phyloP scores from a whole-genome alignment of 2,329 filamentous ascomycete species.

The Pseudogymnoascus sp. region DNA sequence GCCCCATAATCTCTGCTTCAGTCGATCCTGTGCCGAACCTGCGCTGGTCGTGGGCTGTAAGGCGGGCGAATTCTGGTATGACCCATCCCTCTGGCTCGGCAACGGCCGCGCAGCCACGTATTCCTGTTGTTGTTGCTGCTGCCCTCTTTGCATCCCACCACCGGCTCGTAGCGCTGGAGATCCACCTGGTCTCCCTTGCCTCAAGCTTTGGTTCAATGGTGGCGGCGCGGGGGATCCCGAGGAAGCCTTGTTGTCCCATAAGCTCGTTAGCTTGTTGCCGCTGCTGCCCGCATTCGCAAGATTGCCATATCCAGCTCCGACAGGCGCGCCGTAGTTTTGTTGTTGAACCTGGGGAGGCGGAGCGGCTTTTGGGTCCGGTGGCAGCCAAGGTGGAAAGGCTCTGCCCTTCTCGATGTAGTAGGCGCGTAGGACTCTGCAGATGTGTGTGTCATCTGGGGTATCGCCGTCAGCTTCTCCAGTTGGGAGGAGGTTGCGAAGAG shows the following conservation, averaged over 20 bases:
- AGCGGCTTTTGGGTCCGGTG: constrained; percentile 74
- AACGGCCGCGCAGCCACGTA: constrained; percentile 46
- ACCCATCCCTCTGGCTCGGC: constrained; percentile 65
- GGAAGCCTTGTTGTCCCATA: constrained; percentile 43
- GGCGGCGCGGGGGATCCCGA: constrained; percentile 12
- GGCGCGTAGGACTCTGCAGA: constrained; percentile 82
- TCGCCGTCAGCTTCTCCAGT: constrained; percentile 59
- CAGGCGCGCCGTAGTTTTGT: constrained; percentile 29
- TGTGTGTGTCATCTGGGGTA: constrained; percentile 84
- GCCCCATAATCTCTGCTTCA: constrained; percentile 72
- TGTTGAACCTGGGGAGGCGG: constrained; percentile 38
- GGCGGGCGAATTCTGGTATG: constrained; percentile 51
- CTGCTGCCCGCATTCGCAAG: constrained; percentile 28
- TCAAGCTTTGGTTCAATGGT: constrained; percentile 36
- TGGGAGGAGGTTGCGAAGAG: constrained; percentile 59
- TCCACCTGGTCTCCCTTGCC: constrained; percentile 31
- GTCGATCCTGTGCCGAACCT: constrained; percentile 65
- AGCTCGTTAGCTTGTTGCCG: constrained; percentile 40
- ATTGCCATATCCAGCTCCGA: constrained; percentile 47
- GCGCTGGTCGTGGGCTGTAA: constrained; percentile 23
- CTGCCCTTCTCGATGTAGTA: constrained; percentile 89
- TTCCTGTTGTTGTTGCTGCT: constrained; percentile 10
- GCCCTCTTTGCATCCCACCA: constrained; percentile 22
- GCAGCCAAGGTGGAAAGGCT: constrained; percentile 76
- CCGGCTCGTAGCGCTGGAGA: constrained; percentile 20